Conservation (phyloP, 352 stramenopile genomes). For the Globisporangium cystogenes region DNA sequence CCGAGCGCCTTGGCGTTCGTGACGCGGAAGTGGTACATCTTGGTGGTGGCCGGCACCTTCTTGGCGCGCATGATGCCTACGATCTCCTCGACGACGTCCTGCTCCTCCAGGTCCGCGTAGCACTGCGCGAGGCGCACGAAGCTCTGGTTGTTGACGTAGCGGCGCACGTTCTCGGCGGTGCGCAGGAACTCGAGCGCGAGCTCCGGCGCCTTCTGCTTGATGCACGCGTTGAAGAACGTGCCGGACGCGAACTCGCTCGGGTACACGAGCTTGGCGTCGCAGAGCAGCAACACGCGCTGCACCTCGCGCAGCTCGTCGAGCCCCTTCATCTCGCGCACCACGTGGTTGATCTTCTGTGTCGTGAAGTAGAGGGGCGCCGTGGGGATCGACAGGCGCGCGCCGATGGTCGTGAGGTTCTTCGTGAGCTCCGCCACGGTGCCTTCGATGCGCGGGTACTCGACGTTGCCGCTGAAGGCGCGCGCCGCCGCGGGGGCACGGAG, state of each 20-base stretch:
- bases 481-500: conserved; percentile 2
- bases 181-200: conserved; percentile 68
- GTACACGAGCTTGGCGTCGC: conserved; percentile 74
- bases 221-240: conserved; percentile 61
- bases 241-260: conserved; percentile 50
- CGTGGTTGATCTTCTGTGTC: conserved; percentile 75
- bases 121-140: conserved; percentile 68
- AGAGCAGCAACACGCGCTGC: conserved; percentile 68
- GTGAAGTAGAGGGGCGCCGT: conserved; percentile 78
- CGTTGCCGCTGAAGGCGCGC: conserved; percentile 74
- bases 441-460: conserved; percentile 79
- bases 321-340: conserved; percentile 79
- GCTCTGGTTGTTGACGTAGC: conserved; percentile 79
- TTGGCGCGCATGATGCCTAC: conserved; percentile 41
- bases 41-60: conserved; percentile 46
- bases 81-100: conserved; percentile 59
- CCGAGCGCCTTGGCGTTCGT: conserved; percentile 57
- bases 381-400: conserved; percentile 67
- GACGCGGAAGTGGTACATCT: conserved; percentile 73
- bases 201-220: conserved; percentile 54
- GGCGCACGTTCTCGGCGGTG: conserved; percentile 57
- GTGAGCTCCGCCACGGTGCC: conserved; percentile 65
- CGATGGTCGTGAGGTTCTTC: conserved; percentile 63
- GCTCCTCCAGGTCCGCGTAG: conserved; percentile 44
- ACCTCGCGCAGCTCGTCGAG: conserved; percentile 62